Evolutionary conservation across 2,329 filamentous ascomycete species (phyloP), one percentile per base, ranked within the genome.

Genomic region (Verticillium longisporum): DNA sequence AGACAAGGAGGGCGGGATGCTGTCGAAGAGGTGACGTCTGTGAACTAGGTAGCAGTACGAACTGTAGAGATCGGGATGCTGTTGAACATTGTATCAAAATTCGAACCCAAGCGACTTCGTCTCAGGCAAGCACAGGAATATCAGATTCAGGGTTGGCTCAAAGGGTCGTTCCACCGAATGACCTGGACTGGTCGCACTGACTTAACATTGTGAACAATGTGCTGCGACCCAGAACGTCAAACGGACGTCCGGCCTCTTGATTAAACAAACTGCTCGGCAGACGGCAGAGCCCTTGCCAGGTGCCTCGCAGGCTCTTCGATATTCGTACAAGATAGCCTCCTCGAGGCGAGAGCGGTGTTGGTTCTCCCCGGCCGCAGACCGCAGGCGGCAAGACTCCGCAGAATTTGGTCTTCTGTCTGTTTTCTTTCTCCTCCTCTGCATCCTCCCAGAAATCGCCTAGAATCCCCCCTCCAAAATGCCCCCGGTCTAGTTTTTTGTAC

Each of bases 401-500:
- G 21, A 56, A n/a, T 4, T 31, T 37, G 14, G 15, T 36, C n/a
- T 21, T 18, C 45, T 18, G 33, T 32, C 34, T 58, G 38, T 50
- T 54, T 56, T 60, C 54, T 56, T 60, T 38, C 26, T 60, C 58
- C 14, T 60, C 62, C 58, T 61, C 58, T 64, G 63, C 63, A 59
- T 60, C n/a, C 60, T 56, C 56, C 14, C 26, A 31, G 26, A 53
- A 53, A 53, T 53, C 45, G 45, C 45, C 45, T 21, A 13, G n/a
- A 4, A 31, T 63, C 59, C 59, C 59, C 59, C 61, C 37, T 58
- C 59, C 62, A 56, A 63, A 61, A 60, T 63, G 60, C 61, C 56
- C 57, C 45, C 50, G 26, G 41, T 41, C 61, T 56, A 63, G 61
- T 57, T 61, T 62, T 60, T 64, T 64, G 59, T 64, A 64, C 63